phyloP scores from a whole-genome alignment of 192 early-diverging fungal species.

The Mortierella claussenii region DNA sequence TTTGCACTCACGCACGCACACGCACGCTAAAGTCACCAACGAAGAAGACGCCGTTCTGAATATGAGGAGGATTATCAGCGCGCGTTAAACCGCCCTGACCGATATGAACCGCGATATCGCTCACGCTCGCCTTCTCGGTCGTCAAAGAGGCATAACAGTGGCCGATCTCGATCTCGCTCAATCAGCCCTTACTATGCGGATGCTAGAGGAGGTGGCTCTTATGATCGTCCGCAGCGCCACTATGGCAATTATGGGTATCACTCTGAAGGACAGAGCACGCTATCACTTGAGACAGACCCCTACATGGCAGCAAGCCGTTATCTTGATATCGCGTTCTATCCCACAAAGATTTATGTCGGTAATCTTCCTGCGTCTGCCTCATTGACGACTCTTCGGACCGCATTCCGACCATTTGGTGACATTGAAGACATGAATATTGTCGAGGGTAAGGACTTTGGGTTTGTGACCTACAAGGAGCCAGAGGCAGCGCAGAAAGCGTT shows the following conservation, averaged over 20 bases:
- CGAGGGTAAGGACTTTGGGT: constrained; percentile 63
- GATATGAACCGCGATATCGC: constrained; percentile 26
- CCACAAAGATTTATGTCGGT: constrained; percentile 60
- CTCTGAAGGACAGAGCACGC: background rate
- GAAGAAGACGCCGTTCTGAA: constrained; percentile 30
- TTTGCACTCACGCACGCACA: no score
- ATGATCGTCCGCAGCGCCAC: constrained; percentile 8
- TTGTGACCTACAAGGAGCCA: constrained; percentile 59
- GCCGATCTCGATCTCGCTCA: constrained; percentile 43
- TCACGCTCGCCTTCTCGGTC: constrained; percentile 37
- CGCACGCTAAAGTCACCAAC: no score
- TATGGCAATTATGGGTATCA: constrained; percentile 3
- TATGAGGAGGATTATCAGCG: constrained; percentile 32
- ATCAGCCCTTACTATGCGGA: constrained; percentile 37
- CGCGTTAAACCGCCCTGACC: constrained; percentile 14
- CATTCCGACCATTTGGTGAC: constrained; percentile 58
- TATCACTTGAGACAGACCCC: constrained; percentile 16
- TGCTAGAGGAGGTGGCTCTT: constrained; percentile 2
- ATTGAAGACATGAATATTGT: constrained; percentile 61
- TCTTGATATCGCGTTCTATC: constrained; percentile 60
- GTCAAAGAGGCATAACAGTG: constrained; percentile 12
- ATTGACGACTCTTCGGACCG: constrained; percentile 23
- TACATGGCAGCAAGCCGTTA: constrained; percentile 58
- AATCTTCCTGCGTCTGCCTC: constrained; percentile 44
- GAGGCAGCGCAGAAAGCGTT: constrained; percentile 54